phyloP scores from a whole-genome alignment of 208 protist genomes.

The Phytomonas francai region DNA sequence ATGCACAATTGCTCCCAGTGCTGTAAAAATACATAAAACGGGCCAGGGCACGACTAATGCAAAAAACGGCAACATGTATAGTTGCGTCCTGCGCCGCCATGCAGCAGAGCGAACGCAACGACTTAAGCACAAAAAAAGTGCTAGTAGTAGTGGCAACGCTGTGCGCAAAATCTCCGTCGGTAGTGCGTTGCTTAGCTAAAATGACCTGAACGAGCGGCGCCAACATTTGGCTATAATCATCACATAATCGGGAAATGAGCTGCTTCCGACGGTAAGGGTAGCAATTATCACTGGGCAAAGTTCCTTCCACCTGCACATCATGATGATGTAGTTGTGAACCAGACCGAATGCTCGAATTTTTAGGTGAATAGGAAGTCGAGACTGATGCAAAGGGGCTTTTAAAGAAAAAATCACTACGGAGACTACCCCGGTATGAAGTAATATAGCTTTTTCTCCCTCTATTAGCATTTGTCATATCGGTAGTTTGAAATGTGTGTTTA shows the following conservation, averaged over 20 bases:
- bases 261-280: background rate
- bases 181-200: background rate
- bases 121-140: background rate
- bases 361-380: background rate
- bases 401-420: background rate
- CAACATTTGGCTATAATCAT: background rate
- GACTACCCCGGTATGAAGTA: background rate
- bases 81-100: background rate
- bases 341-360: background rate
- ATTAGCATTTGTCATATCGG: background rate
- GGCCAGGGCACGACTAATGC: background rate
- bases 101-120: background rate
- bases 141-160: background rate
- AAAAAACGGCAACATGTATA: background rate
- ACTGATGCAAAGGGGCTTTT: background rate
- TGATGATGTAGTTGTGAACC: background rate
- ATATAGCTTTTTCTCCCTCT: background rate
- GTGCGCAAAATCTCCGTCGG: background rate
- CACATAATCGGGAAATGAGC: background rate
- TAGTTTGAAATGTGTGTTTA: background rate
- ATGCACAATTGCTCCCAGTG: background rate
- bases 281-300: background rate
- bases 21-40: background rate
- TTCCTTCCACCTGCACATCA: background rate
- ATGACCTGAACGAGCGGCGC: background rate